phyloP scores from a whole-genome alignment of 83 land plant genomes.

The Thuja plicata region DNA sequence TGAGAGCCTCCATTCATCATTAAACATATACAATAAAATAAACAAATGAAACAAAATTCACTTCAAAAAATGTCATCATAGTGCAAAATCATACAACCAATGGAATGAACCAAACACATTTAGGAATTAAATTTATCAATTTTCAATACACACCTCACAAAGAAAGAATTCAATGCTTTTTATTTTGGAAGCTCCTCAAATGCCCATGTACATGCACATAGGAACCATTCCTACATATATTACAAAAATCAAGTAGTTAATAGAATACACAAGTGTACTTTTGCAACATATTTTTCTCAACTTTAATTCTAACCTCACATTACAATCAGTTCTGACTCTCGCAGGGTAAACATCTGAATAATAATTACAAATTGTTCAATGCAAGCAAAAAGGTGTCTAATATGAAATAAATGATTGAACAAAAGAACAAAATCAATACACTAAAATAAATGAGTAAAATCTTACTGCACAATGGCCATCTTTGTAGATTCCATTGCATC shows the following conservation, averaged over 20 bases:
- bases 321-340: background rate
- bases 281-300: background rate
- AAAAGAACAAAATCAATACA: background rate
- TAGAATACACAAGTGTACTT: background rate
- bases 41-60: no score
- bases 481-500: conserved; percentile 32
- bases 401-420: background rate
- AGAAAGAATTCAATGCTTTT: conserved; percentile 39
- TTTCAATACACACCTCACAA: conserved; percentile 38
- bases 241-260: background rate
- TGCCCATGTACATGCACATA: conserved; percentile 64
- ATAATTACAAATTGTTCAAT: background rate
- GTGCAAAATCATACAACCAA: no score
- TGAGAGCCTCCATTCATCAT: no score
- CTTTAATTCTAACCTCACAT: background rate
- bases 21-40: no score
- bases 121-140: background rate
- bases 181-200: conserved; percentile 57
- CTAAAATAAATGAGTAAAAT: background rate
- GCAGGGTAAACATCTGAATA: background rate
- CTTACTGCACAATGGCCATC: conserved; percentile 40
- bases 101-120: background rate
- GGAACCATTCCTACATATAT: conserved; percentile 44
- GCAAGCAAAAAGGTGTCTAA: background rate
- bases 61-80: no score